Evolutionary conservation across 2,329 filamentous ascomycete species (phyloP), one percentile per base, ranked within the genome.

Genomic region (Talaromyces sp.): DNA sequence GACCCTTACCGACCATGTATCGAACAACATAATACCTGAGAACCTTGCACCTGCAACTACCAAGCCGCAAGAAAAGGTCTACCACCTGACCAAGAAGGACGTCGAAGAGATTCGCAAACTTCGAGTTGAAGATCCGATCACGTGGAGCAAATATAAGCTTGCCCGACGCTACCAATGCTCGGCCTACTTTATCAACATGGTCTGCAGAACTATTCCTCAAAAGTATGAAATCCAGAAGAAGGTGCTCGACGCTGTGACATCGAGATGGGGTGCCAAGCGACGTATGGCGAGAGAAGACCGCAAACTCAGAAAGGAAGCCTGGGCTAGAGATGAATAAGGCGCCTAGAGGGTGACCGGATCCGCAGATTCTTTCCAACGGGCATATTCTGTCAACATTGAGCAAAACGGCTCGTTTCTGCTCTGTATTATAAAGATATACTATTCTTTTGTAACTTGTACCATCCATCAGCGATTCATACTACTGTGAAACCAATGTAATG

Each of bases 101-200:
- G 79, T 89, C 35, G 79, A 78, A 41, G 82, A 88, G 72, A 88
- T 89, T 56, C 77, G 84, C 58, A 68, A 68, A 46, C 74, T 89
- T 58, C 76, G 86, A 53, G 67, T 71, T 31, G 75, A 75, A 60
- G 82, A 89, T 65, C 85, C 86, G 7, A 75, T 79, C 63, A 75
- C 75, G 61, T 89, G 86, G 85, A 87, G 84, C 53, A 72, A 84
- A 52, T 78, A 78, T 60, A 80, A 78, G 67, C 70, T 89, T 64
- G 85, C 86, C 43, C 81, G 85, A 71, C 83, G 82, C 68, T 89
- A 87, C 69, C 80, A 82, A 6, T 88, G 86, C 72, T 85, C 80
- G 59, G 78, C 82, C 60, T 81, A 87, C 56, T 88, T 89, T 65
- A 81, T 88, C 52, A 81, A 81, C 10, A 77, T 87, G 76, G 82